These are phyloP conservation scores for Lichtheimia ornata DNA, from an alignment of 371 early-diverging fungal genomes.

Conservation along the genomic window DNA sequence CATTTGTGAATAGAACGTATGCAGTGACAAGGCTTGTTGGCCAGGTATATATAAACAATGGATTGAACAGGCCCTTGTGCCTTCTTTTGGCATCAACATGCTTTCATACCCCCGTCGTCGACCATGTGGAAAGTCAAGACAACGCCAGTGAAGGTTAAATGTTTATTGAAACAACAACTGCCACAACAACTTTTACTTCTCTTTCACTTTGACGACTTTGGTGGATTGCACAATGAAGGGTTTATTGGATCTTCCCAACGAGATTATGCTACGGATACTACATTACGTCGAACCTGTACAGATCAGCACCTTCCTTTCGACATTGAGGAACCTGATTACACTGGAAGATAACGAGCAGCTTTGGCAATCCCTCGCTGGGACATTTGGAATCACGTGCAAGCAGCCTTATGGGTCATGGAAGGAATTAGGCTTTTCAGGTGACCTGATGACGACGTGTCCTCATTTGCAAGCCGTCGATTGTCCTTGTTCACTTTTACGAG, in stretches of 20 bases:
- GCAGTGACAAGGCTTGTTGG: no score
- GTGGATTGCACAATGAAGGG: not conserved
- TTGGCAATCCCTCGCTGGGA: not conserved
- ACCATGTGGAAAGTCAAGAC: no score
- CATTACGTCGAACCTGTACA: not conserved
- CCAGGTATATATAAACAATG: no score
- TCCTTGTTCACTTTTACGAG: no score
- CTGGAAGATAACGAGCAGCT: not conserved
- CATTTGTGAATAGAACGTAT: no score
- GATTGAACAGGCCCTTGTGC: no score
- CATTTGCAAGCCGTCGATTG: not conserved
- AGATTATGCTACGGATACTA: not conserved
- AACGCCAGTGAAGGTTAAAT: no score
- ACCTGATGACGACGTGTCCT: not conserved
- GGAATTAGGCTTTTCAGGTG: not conserved
- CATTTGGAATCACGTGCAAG: not conserved
- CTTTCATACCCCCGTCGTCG: no score
- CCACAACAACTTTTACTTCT: no score
- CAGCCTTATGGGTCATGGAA: not conserved
- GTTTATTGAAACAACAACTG: no score
- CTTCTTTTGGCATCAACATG: no score
- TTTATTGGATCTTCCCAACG: not conserved
- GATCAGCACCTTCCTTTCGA: not conserved
- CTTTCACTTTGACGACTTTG: no score
- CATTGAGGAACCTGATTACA: not conserved